phyloP scores from a whole-genome alignment of 257 asterid species.

The Solanum pinnatisectum region DNA sequence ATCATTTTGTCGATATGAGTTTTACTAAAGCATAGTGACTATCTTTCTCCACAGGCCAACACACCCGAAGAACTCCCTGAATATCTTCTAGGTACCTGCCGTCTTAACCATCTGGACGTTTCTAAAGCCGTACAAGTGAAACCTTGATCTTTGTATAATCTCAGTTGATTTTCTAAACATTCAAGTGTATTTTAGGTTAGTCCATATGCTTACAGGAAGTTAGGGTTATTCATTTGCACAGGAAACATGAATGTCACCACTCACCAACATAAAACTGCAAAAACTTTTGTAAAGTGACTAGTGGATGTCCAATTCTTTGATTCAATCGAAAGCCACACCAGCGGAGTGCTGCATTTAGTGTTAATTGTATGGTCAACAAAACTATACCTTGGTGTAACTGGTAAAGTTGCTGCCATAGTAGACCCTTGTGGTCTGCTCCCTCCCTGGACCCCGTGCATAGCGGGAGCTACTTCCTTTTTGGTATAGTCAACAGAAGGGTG shows the following conservation, averaged over 20 bases:
- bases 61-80: conserved; percentile 83
- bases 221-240: neutral
- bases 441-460: neutral
- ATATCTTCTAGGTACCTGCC: conserved; percentile 72
- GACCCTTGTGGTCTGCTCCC: neutral
- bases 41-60: conserved; percentile 44
- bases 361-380: neutral
- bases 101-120: conserved; percentile 74
- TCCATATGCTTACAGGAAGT: neutral
- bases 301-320: conserved; percentile 12
- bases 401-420: neutral
- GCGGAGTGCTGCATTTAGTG: neutral
- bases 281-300: neutral
- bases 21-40: neutral
- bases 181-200: neutral
- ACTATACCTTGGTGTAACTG: neutral
- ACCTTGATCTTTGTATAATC: neutral
- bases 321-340: neutral
- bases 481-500: neutral
- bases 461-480: neutral
- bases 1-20: neutral
- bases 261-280: neutral
- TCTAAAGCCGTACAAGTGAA: conserved; percentile 44
- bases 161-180: neutral
- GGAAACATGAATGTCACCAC: neutral